Evolutionary conservation across 768 basidiomycete species (phyloP).

Genomic region (Leccinum obscurum): DNA sequence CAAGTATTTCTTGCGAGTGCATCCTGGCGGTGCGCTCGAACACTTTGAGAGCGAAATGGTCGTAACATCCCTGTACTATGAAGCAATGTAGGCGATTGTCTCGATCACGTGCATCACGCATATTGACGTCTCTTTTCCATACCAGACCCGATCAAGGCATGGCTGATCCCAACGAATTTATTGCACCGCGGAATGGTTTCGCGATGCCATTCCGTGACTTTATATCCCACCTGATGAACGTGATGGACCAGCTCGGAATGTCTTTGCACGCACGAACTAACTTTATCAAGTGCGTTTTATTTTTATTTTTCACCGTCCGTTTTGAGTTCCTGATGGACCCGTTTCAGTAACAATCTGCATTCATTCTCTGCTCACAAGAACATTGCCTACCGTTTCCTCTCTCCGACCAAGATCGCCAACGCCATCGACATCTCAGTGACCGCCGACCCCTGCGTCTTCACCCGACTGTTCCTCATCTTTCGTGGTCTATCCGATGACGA

Average conservation of each 20-base stretch:
- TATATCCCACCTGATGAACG: conserved; percentile 74
- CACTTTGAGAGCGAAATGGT: conserved; percentile 85
- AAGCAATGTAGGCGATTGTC: conserved; percentile 63
- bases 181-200: conserved; percentile 80
- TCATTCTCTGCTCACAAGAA: conserved; percentile 78
- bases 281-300: conserved; percentile 69
- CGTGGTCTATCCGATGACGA: conserved; percentile 83
- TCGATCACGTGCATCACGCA: background rate
- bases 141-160: conserved; percentile 72
- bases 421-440: conserved; percentile 90
- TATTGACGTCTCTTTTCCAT: conserved; percentile 8
- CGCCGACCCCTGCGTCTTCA: conserved; percentile 76
- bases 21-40: conserved; percentile 84
- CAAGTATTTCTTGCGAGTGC: conserved; percentile 81
- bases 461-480: conserved; percentile 83
- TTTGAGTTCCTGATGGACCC: conserved; percentile 2
- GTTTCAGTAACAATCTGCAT: conserved; percentile 68
- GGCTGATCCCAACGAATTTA: conserved; percentile 77
- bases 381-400: conserved; percentile 87
- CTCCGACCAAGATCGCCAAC: conserved; percentile 74
- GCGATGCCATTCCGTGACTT: conserved; percentile 84
- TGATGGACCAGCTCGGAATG: conserved; percentile 84
- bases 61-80: conserved; percentile 80
- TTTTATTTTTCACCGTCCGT: background rate
- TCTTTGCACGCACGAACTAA: conserved; percentile 78